Evolutionary conservation across 805 yeast species (phyloP).

Genomic region (Kodamaea hsintzibuensis): DNA sequence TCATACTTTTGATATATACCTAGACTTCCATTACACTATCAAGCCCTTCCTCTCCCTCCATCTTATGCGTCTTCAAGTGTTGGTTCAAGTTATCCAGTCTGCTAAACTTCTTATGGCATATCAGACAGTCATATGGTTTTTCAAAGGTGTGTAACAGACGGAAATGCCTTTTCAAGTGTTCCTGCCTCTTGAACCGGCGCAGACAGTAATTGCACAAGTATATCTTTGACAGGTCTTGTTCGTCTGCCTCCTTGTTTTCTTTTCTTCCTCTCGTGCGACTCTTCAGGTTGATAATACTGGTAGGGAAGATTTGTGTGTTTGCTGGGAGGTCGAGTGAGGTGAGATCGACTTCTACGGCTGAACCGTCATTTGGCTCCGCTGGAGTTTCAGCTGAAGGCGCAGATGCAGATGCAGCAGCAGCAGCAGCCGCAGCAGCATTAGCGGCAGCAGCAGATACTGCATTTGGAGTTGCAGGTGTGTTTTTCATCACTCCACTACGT

Average conservation of each 20-base stretch:
- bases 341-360: constrained; percentile 38
- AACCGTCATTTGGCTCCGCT: not conserved
- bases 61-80: constrained; percentile 59
- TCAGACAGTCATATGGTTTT: constrained; percentile 64
- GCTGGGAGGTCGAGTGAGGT: constrained; percentile 42
- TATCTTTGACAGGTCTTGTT: constrained; percentile 50
- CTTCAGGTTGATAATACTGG: constrained; percentile 31
- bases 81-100: constrained; percentile 67
- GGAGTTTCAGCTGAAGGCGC: too few relatives aligned
- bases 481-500: constrained; percentile 17
- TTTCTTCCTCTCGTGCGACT: constrained; percentile 60
- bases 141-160: constrained; percentile 72
- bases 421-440: not conserved
- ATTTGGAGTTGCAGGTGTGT: not conserved
- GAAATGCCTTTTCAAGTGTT: constrained; percentile 73
- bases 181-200: constrained; percentile 70
- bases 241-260: constrained; percentile 59
- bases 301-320: constrained; percentile 37
- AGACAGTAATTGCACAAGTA: constrained; percentile 65
- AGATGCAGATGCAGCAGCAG: not conserved
- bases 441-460: not conserved
- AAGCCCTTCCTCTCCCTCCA: constrained; percentile 10
- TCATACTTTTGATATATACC: not conserved
- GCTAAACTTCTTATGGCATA: constrained; percentile 65
- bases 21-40: constrained; percentile 1